phyloP scores from a whole-genome alignment of 73 alveolate genomes.

The Tetrahymena malaccensis region DNA sequence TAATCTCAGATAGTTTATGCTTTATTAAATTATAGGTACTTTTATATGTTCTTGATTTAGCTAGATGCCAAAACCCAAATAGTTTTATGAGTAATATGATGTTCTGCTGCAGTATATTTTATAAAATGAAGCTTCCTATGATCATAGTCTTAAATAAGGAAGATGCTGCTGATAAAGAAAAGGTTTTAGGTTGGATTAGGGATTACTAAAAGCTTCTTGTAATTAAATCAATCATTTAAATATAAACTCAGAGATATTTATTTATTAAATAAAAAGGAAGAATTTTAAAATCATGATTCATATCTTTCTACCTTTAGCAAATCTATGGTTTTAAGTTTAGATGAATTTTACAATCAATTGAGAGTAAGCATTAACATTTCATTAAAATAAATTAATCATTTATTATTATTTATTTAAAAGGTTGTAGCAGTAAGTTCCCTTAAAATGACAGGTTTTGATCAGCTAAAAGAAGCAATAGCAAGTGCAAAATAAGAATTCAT shows the following conservation, averaged over 20 bases:
- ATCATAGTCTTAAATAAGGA: conserved; percentile 79
- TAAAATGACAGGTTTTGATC: conserved; percentile 23
- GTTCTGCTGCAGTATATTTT: conserved; percentile 81
- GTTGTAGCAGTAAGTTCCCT: conserved; percentile 18
- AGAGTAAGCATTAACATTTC: not conserved
- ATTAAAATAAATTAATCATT: not conserved
- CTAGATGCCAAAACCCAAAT: conserved; percentile 90
- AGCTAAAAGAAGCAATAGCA: conserved; percentile 1
- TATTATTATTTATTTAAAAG: not conserved
- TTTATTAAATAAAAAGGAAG: not conserved
- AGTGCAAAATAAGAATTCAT: conserved; percentile 10
- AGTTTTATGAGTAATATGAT: conserved; percentile 94
- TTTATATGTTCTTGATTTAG: conserved; percentile 85
- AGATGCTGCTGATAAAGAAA: conserved; percentile 56
- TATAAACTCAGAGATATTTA: not conserved
- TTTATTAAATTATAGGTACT: not conserved
- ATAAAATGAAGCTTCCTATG: conserved; percentile 88
- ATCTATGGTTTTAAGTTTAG: conserved; percentile 30
- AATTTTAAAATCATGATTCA: conserved; percentile 1
- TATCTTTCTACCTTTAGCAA: conserved; percentile 38
- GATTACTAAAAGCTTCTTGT: not conserved
- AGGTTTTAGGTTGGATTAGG: conserved; percentile 21
- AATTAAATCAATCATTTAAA: not conserved
- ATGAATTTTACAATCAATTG: conserved; percentile 26
- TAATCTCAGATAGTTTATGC: no score